Base-by-base conservation (phyloP, 768 basidiomycete genomes). In the Obba rivulosa region DNA sequence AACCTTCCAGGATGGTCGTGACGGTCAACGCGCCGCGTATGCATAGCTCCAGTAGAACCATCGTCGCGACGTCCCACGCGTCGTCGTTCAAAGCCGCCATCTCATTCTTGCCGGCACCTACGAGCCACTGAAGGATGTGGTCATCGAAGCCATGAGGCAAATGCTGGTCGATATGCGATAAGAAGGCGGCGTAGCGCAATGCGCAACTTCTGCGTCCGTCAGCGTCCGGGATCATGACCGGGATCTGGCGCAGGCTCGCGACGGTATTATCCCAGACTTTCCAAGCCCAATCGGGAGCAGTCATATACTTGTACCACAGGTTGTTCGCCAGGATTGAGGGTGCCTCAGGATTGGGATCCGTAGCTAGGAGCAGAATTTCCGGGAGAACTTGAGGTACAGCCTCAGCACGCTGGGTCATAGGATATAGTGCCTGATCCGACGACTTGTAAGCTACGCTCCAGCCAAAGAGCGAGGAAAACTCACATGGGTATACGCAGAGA, bases 221-320 rank as follows among this genome's bases (percentile, higher is more conserved):
- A 7, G 61, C 49, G 48, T 82, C 80, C 3, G 70, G 56, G 14
- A 73, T 73, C 71, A 85, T 77, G 38, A 66, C 63, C 5, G 83
- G 79, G 38, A 87, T 72, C 60, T 85, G 83, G 37, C 82, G 84
- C 38, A 92, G 69, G 44, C 82, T 83, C 5, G 85, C 79, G 38
- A 92, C 73, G 1, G 83, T 80, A 57, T 87, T 90, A 60, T 90
- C 87, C 88, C 88, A 91, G 17, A 85, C 84, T 56, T 83, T 85
- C 80, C 80, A 85, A 2, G 78, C 87, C 87, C 88, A 90, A 56
- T 87, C 78, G 13, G 65, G 58, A 0, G 86, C 78, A 14, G 78
- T 79, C 37, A 85, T 80, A 56, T 90, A 90, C 60, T 87, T 85
- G 64, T 87, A 85, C 89, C 89, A 92, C 13, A 92, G 69, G 40